Evolutionary conservation across 371 early-diverging fungal species (phyloP).

Genomic region (Saksenaea vasiformis): DNA sequence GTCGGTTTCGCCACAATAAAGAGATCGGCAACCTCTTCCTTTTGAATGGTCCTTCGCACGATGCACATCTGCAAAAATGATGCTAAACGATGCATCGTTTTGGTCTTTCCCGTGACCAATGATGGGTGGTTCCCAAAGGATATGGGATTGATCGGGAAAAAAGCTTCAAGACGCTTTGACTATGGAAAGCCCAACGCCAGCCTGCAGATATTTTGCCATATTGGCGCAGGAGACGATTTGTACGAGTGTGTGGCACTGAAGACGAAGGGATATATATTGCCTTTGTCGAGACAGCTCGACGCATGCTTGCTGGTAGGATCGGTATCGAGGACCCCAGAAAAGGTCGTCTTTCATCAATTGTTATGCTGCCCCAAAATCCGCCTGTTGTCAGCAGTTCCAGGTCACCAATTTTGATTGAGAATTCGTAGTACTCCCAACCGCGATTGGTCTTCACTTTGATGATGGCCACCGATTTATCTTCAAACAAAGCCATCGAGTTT

Average conservation of each 20-base stretch:
- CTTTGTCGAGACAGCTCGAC: neutral
- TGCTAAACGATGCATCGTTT: neutral
- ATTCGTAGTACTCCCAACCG: constrained; percentile 1
- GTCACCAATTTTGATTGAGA: neutral
- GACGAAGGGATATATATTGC: neutral
- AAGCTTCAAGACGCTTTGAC: neutral
- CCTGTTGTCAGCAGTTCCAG: neutral
- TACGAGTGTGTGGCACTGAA: neutral
- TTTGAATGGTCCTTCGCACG: neutral
- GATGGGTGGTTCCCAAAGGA: constrained; percentile 1
- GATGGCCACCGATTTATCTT: neutral
- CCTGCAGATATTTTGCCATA: neutral
- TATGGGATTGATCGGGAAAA: neutral
- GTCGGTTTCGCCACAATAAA: neutral
- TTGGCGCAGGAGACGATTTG: neutral
- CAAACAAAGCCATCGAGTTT: neutral
- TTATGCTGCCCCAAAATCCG: neutral
- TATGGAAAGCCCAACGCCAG: neutral
- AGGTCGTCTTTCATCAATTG: neutral
- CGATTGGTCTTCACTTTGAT: constrained; percentile 3
- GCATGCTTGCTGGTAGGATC: neutral
- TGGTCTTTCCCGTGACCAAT: neutral
- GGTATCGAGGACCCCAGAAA: neutral
- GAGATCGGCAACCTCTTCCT: neutral
- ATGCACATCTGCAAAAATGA: neutral